A percentile compares a stretch with the other conserved stretches of the same genome.
phyloP scores from a whole-genome alignment of 495 filamentous ascomycete genomes.

The Patellaria atrata region DNA sequence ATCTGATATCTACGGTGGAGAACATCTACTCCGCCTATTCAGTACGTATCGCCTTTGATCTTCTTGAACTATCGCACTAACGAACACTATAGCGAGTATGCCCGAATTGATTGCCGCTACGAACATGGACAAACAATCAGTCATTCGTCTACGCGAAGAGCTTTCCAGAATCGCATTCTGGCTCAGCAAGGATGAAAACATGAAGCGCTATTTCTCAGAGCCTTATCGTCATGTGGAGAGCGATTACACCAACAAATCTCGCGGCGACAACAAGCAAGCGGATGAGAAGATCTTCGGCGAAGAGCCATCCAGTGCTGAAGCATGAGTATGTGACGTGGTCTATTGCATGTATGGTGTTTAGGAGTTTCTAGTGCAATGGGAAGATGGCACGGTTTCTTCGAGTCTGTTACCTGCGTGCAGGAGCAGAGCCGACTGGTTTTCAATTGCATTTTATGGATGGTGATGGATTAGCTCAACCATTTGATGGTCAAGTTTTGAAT shows the following conservation, averaged over 20 bases:
- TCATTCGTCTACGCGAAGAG: constrained; percentile 76
- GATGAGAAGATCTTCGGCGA: no score
- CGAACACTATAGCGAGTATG: constrained; percentile 52
- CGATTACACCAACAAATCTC: constrained; percentile 44
- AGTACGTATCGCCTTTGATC: constrained; percentile 40
- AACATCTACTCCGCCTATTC: constrained; percentile 77
- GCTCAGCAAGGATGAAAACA: constrained; percentile 51
- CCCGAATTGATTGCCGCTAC: constrained; percentile 93
- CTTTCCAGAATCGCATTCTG: constrained; percentile 66
- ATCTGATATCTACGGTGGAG: constrained; percentile 77
- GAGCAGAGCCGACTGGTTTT: no score
- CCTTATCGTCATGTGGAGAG: constrained; percentile 55
- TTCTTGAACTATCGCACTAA: not conserved
- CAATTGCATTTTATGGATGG: no score
- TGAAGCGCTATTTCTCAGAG: constrained; percentile 55
- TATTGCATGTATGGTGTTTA: no score
- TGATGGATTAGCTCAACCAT: no score
- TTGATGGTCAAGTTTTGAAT: no score
- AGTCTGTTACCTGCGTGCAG: no score
- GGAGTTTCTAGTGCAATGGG: no score
- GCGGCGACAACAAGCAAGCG: no score
- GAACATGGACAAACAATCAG: constrained; percentile 87
- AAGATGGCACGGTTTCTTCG: no score
- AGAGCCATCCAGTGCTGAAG: no score
- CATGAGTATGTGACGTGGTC: no score